A percentile compares a stretch with the other conserved stretches of the same genome.
Evolutionary conservation across 2,329 filamentous ascomycete genomes (phyloP).

Genomic region (Trichoderma oligosporum): DNA sequence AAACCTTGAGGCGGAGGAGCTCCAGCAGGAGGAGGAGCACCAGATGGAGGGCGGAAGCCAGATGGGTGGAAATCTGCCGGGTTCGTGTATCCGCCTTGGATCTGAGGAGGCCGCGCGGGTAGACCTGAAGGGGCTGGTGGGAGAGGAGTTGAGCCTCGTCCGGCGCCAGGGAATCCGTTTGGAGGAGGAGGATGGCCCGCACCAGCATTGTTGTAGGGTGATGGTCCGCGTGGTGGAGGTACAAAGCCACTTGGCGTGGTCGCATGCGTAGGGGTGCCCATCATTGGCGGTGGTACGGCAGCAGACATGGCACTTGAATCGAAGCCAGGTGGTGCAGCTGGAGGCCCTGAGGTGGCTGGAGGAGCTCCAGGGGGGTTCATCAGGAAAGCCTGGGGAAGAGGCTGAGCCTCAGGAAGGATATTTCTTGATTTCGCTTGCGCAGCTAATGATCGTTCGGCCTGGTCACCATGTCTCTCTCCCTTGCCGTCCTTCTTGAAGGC

Average conservation of each 20-base stretch:
- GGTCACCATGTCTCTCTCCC: constrained; percentile 90
- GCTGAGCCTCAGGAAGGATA: constrained; percentile 75
- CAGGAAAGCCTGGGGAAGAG: constrained; percentile 71
- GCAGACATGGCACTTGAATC: constrained; percentile 32
- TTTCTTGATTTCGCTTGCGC: constrained; percentile 93
- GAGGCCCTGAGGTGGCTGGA: constrained; percentile 25
- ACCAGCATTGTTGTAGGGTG: constrained; percentile 33
- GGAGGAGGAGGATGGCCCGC: constrained; percentile 27
- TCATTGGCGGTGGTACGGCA: constrained; percentile 26
- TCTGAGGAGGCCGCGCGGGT: constrained; percentile 48
- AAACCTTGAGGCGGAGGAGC: constrained; percentile 40
- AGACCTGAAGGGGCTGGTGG: constrained; percentile 49
- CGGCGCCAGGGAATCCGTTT: constrained; percentile 20
- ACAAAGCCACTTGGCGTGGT: constrained; percentile 38
- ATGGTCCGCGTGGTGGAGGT: constrained; percentile 34
- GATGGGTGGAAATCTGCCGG: constrained; percentile 48
- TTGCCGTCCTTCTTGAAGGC: constrained; percentile 99
- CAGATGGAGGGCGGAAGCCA: constrained; percentile 32
- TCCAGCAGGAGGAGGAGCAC: constrained; percentile 34
- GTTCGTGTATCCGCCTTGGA: constrained; percentile 44
- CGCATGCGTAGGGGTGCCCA: constrained; percentile 32
- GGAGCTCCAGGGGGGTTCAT: constrained; percentile 24
- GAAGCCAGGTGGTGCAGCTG: constrained; percentile 33
- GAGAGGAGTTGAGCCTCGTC: constrained; percentile 37
- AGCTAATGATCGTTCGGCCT: constrained; percentile 87